phyloP scores from a whole-genome alignment of 179 eudicot genomes.

The Heliamphora pulchella region DNA sequence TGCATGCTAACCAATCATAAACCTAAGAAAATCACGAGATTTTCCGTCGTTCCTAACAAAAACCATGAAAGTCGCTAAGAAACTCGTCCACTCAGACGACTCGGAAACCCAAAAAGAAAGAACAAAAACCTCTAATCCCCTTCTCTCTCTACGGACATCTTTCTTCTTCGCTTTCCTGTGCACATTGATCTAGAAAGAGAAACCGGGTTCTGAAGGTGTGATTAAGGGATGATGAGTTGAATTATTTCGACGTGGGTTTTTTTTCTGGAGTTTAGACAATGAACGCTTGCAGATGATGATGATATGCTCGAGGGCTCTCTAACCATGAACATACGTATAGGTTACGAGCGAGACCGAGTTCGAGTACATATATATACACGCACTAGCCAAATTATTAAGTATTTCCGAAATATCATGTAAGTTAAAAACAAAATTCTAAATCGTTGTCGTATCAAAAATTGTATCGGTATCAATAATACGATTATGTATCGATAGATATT shows the following conservation, averaged over 20 bases:
- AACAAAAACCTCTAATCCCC: neutral
- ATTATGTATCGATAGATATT: too few relatives aligned
- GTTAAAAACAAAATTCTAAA: too few relatives aligned
- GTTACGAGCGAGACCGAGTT: too few relatives aligned
- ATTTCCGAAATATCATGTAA: too few relatives aligned
- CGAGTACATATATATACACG: too few relatives aligned
- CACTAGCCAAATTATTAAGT: too few relatives aligned
- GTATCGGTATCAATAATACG: too few relatives aligned
- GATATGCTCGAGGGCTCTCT: constrained; percentile 8
- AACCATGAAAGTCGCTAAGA: neutral
- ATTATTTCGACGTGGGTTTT: constrained; percentile 7
- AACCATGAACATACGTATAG: too few relatives aligned
- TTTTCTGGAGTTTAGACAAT: constrained; percentile 2
- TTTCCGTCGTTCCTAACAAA: constrained; percentile 10
- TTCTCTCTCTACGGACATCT: neutral
- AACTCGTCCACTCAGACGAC: constrained; percentile 9
- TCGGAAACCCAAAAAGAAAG: constrained; percentile 18
- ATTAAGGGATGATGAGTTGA: neutral
- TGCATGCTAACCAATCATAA: constrained; percentile 13
- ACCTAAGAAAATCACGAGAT: constrained; percentile 12
- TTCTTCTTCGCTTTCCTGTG: neutral
- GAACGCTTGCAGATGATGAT: neutral
- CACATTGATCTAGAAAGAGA: neutral
- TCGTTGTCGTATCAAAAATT: too few relatives aligned
- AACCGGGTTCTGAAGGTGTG: neutral